phyloP scores from a whole-genome alignment of 805 yeast species.

The Barnettozyma sp. region DNA sequence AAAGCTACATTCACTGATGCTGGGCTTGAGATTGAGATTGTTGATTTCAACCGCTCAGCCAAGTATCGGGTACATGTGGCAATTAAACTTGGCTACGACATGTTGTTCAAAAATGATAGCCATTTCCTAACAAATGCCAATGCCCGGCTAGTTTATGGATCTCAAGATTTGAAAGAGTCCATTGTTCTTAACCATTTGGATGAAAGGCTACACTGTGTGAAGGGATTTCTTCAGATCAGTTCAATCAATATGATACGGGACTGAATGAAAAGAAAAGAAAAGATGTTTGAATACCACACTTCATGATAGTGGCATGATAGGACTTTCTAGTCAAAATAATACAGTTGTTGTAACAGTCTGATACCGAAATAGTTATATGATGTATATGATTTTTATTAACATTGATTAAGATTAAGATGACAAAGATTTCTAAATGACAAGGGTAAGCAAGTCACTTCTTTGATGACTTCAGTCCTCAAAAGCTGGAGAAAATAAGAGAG shows the following conservation, averaged over 20 bases:
- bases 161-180: slow-evolving; percentile 4
- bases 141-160: slow-evolving; percentile 15
- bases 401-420: too few relatives aligned
- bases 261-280: neutral
- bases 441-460: too few relatives aligned
- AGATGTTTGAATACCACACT: too few relatives aligned
- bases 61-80: slow-evolving; percentile 16
- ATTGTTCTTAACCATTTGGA: slow-evolving; percentile 13
- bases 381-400: too few relatives aligned
- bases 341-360: too few relatives aligned
- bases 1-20: slow-evolving; percentile 6
- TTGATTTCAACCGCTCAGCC: slow-evolving; percentile 14
- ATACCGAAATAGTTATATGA: too few relatives aligned
- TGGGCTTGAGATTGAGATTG: slow-evolving; percentile 11
- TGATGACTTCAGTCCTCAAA: too few relatives aligned
- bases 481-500: too few relatives aligned
- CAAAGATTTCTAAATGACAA: too few relatives aligned
- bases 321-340: too few relatives aligned
- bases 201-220: slow-evolving; percentile 2
- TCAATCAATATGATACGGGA: slow-evolving; percentile 4
- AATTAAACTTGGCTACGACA: slow-evolving; percentile 10
- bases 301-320: too few relatives aligned
- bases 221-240: neutral
- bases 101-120: slow-evolving; percentile 7
- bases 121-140: slow-evolving; percentile 4